Percentiles rank a stretch among this genome's conserved stretches.
Conservation (phyloP, 192 early-diverging fungal species). For the Coemansia sp. region DNA sequence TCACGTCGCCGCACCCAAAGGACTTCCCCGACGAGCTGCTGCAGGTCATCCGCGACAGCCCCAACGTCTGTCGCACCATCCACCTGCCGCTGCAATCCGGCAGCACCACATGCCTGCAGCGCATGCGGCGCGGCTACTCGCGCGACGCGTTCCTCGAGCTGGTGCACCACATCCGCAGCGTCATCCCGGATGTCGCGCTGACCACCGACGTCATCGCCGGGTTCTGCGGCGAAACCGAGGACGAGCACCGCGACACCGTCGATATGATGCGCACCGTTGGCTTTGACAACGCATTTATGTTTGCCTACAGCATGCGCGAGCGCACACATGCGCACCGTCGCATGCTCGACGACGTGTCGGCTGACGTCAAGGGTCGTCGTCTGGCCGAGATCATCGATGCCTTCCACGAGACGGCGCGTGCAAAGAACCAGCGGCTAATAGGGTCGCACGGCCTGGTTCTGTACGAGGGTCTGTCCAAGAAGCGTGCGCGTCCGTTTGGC, state of each 20-base stretch:
- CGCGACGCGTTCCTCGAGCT: slow-evolving; percentile 69
- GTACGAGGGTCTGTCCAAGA: slow-evolving; percentile 53
- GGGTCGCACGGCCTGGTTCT: slow-evolving; percentile 56
- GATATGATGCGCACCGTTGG: slow-evolving; percentile 62
- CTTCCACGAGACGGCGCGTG: slow-evolving; percentile 59
- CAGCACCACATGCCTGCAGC: slow-evolving; percentile 60
- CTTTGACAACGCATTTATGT: slow-evolving; percentile 78
- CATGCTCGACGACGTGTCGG: slow-evolving; percentile 64
- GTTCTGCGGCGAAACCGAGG: slow-evolving; percentile 76
- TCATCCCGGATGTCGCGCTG: slow-evolving; percentile 70
- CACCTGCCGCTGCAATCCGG: slow-evolving; percentile 76
- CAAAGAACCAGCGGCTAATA: slow-evolving; percentile 53
- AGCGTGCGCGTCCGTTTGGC: slow-evolving; percentile 53
- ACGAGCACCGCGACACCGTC: slow-evolving; percentile 68
- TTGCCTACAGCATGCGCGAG: slow-evolving; percentile 76
- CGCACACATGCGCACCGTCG: slow-evolving; percentile 70
- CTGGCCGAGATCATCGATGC: slow-evolving; percentile 64
- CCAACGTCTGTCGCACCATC: slow-evolving; percentile 70
- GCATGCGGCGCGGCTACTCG: slow-evolving; percentile 75
- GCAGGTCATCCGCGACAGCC: slow-evolving; percentile 62
- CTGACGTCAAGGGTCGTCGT: slow-evolving; percentile 59
- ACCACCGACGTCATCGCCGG: slow-evolving; percentile 75
- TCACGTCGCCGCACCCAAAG: slow-evolving; percentile 79
- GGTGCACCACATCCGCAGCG: slow-evolving; percentile 59
- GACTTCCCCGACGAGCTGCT: slow-evolving; percentile 74